Percentiles rank a stretch among this genome's conserved stretches.
These are phyloP conservation scores for Straminergon stramineum DNA, from an alignment of 225 moss, liverwort and hornwort genomes.

Conservation along the genomic window DNA sequence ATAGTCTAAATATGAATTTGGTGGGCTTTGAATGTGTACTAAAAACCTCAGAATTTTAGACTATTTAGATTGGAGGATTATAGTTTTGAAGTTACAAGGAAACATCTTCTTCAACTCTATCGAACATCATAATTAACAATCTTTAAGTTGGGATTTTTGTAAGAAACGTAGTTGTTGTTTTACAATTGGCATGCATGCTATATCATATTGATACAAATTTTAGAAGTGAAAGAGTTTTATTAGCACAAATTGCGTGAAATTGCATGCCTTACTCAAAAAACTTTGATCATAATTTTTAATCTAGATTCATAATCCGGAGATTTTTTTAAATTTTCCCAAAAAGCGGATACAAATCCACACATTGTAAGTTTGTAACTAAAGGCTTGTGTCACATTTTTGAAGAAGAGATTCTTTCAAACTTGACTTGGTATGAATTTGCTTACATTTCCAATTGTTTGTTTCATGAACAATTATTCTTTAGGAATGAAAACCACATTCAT, in stretches of 20 bases:
- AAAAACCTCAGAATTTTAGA: too few species aligned
- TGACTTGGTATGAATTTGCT: not conserved
- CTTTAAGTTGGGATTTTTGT: too few species aligned
- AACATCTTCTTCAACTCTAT: not conserved
- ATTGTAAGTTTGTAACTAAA: too few species aligned
- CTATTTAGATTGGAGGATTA: too few species aligned
- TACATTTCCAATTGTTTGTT: not conserved
- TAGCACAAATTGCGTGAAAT: not conserved
- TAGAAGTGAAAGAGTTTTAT: not conserved
- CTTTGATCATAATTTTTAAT: not conserved
- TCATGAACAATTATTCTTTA: not conserved
- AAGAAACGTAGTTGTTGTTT: too few species aligned
- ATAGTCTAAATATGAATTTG: too few species aligned
- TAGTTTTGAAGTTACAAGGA: too few species aligned
- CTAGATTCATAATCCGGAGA: fast-evolving
- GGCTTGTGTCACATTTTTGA: not conserved
- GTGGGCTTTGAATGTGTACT: too few species aligned
- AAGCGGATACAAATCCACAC: too few species aligned
- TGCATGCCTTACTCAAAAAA: not conserved
- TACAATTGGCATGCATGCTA: too few species aligned
- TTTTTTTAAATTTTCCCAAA: too few species aligned
- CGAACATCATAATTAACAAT: not conserved
- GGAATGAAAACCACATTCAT: not conserved
- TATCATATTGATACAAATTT: too few species aligned
- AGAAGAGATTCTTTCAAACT: not conserved